These are phyloP conservation scores for Curvularia sp. DNA, from an alignment of 2,329 filamentous ascomycete species.

Conservation along the genomic window DNA sequence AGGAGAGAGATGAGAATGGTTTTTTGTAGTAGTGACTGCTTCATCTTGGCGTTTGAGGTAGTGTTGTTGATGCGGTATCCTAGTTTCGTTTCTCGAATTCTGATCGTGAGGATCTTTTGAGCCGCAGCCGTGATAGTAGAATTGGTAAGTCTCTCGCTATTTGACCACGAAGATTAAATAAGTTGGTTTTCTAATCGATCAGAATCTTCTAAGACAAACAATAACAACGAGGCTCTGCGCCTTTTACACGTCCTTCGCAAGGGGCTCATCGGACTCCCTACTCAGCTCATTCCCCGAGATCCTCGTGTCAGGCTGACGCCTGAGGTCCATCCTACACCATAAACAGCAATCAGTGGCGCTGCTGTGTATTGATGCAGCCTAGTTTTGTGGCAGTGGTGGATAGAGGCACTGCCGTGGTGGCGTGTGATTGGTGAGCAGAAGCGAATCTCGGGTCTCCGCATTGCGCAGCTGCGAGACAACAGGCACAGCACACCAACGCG, in stretches of 20 bases:
- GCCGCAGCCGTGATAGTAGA: not conserved
- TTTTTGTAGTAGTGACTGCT: constrained; percentile 11
- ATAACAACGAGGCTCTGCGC: not conserved
- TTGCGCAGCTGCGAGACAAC: not conserved
- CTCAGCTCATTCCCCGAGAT: constrained; percentile 3
- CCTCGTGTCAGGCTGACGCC: not conserved
- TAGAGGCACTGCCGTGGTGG: not conserved
- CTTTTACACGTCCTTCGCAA: not conserved
- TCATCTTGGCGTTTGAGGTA: constrained; percentile 18
- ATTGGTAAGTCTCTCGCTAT: no score
- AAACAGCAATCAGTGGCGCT: constrained; percentile 1
- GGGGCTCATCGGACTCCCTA: not conserved
- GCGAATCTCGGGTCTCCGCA: constrained; percentile 9
- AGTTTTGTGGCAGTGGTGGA: constrained; percentile 1
- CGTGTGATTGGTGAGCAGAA: not conserved
- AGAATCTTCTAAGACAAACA: not conserved
- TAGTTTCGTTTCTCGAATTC: not conserved
- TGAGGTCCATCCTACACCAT: not conserved
- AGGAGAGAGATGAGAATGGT: constrained; percentile 25
- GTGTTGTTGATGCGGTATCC: not conserved
- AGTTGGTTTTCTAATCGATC: no score
- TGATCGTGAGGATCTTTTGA: not conserved
- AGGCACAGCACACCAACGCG: not conserved
- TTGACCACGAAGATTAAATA: not conserved
- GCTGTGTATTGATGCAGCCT: not conserved